Evolutionary conservation across 495 filamentous ascomycete genomes (phyloP).

Genomic region (Poronia punctata): DNA sequence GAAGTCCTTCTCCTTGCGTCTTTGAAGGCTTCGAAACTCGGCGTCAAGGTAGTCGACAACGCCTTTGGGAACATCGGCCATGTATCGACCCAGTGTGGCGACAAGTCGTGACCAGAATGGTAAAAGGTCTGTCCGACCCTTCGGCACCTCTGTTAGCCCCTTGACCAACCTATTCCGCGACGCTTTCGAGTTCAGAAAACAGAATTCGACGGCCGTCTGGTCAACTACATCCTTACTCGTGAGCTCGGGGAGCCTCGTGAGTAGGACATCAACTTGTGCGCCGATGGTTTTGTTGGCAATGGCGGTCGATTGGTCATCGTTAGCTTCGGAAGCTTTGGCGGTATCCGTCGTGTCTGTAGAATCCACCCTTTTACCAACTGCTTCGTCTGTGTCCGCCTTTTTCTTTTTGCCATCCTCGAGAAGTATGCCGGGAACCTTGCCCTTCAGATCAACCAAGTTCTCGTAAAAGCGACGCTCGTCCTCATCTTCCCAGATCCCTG

Average conservation of each 20-base stretch:
- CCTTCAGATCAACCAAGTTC: conserved; percentile 89
- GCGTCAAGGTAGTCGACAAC: conserved; percentile 90
- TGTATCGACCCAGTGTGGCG: conserved; percentile 87
- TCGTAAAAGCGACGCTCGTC: conserved; percentile 98
- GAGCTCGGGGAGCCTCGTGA: conserved; percentile 81
- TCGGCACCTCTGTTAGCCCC: conserved; percentile 87
- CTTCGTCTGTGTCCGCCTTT: conserved; percentile 65
- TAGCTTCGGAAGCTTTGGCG: conserved; percentile 38
- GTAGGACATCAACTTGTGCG: conserved; percentile 87
- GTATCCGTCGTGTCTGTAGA: conserved; percentile 43
- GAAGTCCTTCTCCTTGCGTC: conserved; percentile 98
- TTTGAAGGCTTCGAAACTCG: conserved; percentile 93
- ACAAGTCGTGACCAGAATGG: conserved; percentile 87
- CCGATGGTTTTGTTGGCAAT: conserved; percentile 98
- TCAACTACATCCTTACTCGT: conserved; percentile 89
- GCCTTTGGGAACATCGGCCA: conserved; percentile 88
- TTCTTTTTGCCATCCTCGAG: conserved; percentile 96
- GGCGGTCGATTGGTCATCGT: conserved; percentile 81
- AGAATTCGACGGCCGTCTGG: conserved; percentile 89
- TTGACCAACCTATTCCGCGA: conserved; percentile 92
- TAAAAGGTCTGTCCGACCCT: conserved; percentile 85
- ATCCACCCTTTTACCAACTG: conserved; percentile 51
- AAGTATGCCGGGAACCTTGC: conserved; percentile 87
- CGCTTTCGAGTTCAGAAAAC: conserved; percentile 96
- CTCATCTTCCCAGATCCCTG: conserved; percentile 99